Percentiles rank a stretch among this genome's conserved stretches.
These are phyloP conservation scores for Parachaetomium inaequale DNA, from an alignment of 495 filamentous ascomycete genomes.

Conservation along the genomic window DNA sequence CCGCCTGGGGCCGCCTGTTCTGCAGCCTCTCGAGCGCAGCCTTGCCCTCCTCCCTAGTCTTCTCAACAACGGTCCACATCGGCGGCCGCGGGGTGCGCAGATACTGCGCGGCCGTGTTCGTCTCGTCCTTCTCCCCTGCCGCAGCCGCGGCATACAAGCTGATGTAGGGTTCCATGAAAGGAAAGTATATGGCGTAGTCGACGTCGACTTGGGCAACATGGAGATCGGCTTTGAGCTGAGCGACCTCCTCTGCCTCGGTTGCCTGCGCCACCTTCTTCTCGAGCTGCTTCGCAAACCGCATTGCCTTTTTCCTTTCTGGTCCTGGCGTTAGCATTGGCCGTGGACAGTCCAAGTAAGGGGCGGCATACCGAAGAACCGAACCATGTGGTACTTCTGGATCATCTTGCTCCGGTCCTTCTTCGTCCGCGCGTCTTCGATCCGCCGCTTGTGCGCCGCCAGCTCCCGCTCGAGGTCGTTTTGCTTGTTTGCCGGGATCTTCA, in stretches of 20 bases:
- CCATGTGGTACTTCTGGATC: slow-evolving; percentile 89
- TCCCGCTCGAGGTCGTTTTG: slow-evolving; percentile 77
- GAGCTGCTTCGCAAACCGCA: slow-evolving; percentile 62
- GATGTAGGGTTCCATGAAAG: slow-evolving; percentile 73
- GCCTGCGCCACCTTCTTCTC: slow-evolving; percentile 50
- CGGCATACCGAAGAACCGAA: slow-evolving; percentile 78
- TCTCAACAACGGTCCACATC: slow-evolving; percentile 68
- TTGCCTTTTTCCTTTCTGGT: slow-evolving; percentile 81
- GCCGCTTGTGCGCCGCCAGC: slow-evolving; percentile 67
- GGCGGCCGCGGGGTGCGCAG: slow-evolving; percentile 46
- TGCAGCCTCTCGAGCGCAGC: slow-evolving; percentile 50
- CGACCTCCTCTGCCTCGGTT: slow-evolving; percentile 46
- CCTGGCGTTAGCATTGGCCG: neutral
- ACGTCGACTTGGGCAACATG: slow-evolving; percentile 73
- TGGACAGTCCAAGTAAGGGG: neutral
- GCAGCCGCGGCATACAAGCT: slow-evolving; percentile 63
- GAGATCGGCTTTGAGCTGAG: slow-evolving; percentile 53
- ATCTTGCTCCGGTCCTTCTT: slow-evolving; percentile 64
- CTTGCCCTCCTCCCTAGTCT: slow-evolving; percentile 60
- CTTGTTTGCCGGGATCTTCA: slow-evolving; percentile 68
- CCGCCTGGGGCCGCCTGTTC: slow-evolving; percentile 37
- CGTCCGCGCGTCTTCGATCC: slow-evolving; percentile 54
- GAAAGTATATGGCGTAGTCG: slow-evolving; percentile 82
- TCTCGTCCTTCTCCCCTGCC: slow-evolving; percentile 31
- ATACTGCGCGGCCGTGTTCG: slow-evolving; percentile 33